Base-by-base conservation (phyloP, 1,284 basidiomycete species). In the Cryptococcus floricola region DNA sequence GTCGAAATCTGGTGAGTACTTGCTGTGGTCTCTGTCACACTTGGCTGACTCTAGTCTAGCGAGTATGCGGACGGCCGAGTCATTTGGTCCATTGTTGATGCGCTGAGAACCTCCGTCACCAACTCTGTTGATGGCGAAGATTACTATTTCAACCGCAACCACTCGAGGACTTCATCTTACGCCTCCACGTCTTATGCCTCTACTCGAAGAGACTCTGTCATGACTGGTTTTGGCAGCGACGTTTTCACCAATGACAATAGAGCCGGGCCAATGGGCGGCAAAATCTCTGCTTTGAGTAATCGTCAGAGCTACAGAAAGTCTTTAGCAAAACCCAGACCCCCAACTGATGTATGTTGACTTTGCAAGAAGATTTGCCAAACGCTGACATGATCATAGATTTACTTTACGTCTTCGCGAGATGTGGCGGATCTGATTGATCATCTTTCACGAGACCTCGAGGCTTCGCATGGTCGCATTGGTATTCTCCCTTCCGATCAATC, bases 371-470 rank as follows among this genome's bases (percentile, higher is more conserved):
- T 2, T 38, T 31, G 5, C 6, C 16, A 37, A n/a, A 23, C 6
- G 9, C 14, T n/a, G 16, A 13, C 16, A 10, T 23, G n/a, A 7
- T 47, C 7, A 13, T 48, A 71, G 69, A 63, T 74, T 27, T 76
- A 67, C 58, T 70, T 65, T 56, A 70, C 74, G 2, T 70, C 68
- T 2, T 60, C 67, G 3, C 57, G 59, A 8, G 71, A 76, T 56
- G 69, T 76, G 10, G 74, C 67, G 9, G 74, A 74, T 53, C 64
- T 76, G 3, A 76, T 76, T 46, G 71, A 74, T 56, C 70, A 73
- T 49, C 58, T 76, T 1, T 71, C 71, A 1, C 43, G 58, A 10
- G 60, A 68, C 19, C 60, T 60, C 5, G 64, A 63, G 31, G 67
- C 67, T 12, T 64, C 65, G 6, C 63, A 63, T 31, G 74, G 72